A percentile compares a stretch with the other conserved stretches of the same genome.
Evolutionary conservation across 2,329 filamentous ascomycete species (phyloP).

Genomic region (Stagonosporopsis vannaccii): DNA sequence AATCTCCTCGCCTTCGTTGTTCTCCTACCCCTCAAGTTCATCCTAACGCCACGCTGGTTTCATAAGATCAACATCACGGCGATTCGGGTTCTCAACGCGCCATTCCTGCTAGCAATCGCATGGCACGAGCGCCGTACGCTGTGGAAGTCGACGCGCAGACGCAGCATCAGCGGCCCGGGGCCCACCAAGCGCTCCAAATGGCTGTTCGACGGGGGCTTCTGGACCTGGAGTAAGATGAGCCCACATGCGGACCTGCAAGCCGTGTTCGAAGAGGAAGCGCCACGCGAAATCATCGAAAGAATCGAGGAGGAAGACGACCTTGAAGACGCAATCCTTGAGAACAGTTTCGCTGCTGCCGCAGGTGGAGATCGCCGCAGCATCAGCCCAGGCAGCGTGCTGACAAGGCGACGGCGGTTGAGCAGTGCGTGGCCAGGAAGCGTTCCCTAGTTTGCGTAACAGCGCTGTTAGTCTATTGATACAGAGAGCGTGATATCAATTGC

Average conservation of each 20-base stretch:
- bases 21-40: conserved; percentile 77
- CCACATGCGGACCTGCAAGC: conserved; percentile 75
- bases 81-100: conserved; percentile 77
- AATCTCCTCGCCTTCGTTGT: conserved; percentile 79
- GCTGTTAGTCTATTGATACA: not conserved
- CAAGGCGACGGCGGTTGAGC: conserved; percentile 44
- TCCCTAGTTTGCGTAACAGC: not conserved
- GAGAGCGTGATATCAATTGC: not conserved
- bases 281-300: conserved; percentile 59
- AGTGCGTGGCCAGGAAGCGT: conserved; percentile 45
- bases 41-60: conserved; percentile 84
- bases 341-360: conserved; percentile 43
- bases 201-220: conserved; percentile 53
- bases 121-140: conserved; percentile 73
- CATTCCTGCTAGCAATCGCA: conserved; percentile 74
- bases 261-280: conserved; percentile 75
- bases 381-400: conserved; percentile 41
- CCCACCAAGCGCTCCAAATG: conserved; percentile 52
- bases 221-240: conserved; percentile 68
- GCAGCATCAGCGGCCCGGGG: conserved; percentile 36
- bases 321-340: conserved; percentile 53
- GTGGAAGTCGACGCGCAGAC: conserved; percentile 61
- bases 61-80: conserved; percentile 86
- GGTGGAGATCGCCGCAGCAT: conserved; percentile 34
- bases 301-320: conserved; percentile 60